phyloP scores from a whole-genome alignment of 768 basidiomycete species.

The Russula virescens region DNA sequence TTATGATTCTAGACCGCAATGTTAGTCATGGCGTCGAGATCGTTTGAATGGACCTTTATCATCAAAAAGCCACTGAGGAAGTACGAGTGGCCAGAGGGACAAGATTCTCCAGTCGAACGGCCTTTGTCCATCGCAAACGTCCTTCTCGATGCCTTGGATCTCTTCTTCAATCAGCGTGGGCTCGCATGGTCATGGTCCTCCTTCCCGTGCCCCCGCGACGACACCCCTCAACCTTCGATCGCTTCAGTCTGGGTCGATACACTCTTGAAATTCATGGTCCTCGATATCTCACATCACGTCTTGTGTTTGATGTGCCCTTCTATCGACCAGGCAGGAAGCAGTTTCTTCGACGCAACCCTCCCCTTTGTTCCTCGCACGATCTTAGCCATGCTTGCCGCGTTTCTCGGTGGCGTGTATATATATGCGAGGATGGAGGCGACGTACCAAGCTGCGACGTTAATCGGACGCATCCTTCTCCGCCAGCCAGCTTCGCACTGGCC shows the following conservation, averaged over 20 bases:
- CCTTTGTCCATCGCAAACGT: constrained; percentile 5
- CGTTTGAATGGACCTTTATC: too few species aligned
- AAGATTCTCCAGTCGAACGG: background rate
- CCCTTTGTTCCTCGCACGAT: background rate
- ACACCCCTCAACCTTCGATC: background rate
- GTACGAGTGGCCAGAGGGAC: too few species aligned
- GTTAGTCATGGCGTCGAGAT: background rate
- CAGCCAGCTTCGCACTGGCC: too few species aligned
- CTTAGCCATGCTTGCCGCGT: background rate
- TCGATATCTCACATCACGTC: constrained; percentile 1
- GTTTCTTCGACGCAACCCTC: constrained; percentile 3
- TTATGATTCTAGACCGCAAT: background rate
- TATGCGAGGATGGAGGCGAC: constrained; percentile 18
- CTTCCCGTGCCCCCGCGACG: background rate
- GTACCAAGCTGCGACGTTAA: constrained; percentile 27
- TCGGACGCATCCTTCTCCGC: too few species aligned
- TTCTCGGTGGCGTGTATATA: constrained; percentile 9
- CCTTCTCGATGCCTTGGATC: constrained; percentile 15
- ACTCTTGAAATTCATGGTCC: background rate
- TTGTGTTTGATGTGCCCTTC: constrained; percentile 3
- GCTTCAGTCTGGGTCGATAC: background rate
- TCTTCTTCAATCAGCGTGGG: too few species aligned
- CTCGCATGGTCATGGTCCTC: too few species aligned
- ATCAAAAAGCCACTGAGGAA: too few species aligned
- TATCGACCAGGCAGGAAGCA: background rate